These are phyloP conservation scores for Lactarius sanguifluus DNA, from an alignment of 768 basidiomycete species.

Conservation along the genomic window DNA sequence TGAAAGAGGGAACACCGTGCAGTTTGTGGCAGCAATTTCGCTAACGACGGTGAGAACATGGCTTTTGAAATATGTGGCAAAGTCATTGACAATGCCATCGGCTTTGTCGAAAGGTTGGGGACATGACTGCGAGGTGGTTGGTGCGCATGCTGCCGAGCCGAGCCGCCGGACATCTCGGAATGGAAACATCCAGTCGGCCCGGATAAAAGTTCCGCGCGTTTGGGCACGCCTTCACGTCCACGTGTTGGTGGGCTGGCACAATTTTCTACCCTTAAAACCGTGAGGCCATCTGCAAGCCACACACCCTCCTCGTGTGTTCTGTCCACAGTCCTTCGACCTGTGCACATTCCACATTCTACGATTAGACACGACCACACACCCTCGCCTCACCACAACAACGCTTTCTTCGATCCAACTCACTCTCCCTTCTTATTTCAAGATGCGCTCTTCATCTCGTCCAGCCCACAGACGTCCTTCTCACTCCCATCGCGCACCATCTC, in stretches of 20 bases:
- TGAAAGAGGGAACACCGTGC: background rate
- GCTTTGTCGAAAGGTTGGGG: background rate
- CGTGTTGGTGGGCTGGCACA: conserved; percentile 20
- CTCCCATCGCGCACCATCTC: conserved; percentile 20
- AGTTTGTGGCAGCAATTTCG: background rate
- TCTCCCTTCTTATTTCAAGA: conserved; percentile 37
- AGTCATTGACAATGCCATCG: background rate
- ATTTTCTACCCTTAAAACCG: conserved; percentile 25
- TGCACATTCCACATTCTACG: conserved; percentile 25
- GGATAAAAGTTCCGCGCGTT: background rate
- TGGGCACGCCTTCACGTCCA: conserved; percentile 1
- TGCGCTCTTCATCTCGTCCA: conserved; percentile 30
- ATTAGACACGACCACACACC: conserved; percentile 22
- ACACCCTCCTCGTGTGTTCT: conserved; percentile 27
- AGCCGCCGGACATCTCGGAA: background rate
- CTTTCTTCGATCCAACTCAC: conserved; percentile 33
- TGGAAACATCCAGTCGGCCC: background rate
- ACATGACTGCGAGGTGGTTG: background rate
- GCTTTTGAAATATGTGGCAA: background rate
- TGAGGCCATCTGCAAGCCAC: conserved; percentile 22
- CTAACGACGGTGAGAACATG: background rate
- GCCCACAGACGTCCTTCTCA: conserved; percentile 33
- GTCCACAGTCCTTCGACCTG: conserved; percentile 13
- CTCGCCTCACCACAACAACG: conserved; percentile 36
- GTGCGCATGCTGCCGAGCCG: background rate